Evolutionary conservation across 2,329 filamentous ascomycete species (phyloP).

Genomic region (Conoideocrella luteorostrata): DNA sequence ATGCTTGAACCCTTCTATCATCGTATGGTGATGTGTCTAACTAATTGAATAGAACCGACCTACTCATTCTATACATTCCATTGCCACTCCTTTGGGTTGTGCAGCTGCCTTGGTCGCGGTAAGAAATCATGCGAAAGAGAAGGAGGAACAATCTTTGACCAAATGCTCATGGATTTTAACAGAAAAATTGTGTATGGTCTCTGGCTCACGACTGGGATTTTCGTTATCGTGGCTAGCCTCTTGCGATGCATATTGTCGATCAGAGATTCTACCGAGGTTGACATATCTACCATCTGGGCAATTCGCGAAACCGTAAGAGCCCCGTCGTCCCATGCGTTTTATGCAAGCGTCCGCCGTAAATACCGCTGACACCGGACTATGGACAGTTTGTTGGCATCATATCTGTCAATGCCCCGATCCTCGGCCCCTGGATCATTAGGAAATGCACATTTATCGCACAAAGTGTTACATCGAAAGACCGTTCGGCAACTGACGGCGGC

Average conservation of each 20-base stretch:
- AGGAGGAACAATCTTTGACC: too few relatives aligned
- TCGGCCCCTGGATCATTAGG: conserved; percentile 18
- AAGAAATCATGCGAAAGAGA: background rate
- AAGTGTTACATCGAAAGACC: conserved; percentile 9
- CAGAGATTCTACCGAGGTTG: conserved; percentile 13
- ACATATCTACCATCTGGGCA: conserved; percentile 19
- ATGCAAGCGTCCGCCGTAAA: too few relatives aligned
- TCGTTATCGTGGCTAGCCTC: conserved; percentile 18
- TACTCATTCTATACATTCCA: conserved; percentile 18
- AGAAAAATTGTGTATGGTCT: conserved; percentile 17
- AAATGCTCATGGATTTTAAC: background rate
- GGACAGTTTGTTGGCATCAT: conserved; percentile 18
- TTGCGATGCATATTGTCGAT: conserved; percentile 18
- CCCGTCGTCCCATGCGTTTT: too few relatives aligned
- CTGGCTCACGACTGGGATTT: conserved; percentile 18
- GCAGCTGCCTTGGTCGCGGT: conserved; percentile 15
- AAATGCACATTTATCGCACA: conserved; percentile 11
- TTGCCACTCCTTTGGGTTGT: conserved; percentile 18
- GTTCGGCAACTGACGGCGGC: background rate
- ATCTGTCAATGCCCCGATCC: conserved; percentile 17
- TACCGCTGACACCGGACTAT: background rate
- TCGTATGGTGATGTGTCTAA: background rate
- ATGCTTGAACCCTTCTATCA: background rate
- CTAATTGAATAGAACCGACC: conserved; percentile 13
- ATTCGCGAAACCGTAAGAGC: conserved; percentile 19